Evolutionary conservation across 768 basidiomycete species (phyloP), one percentile per base, ranked within the genome.

Genomic region (Hortiboletus campestris): DNA sequence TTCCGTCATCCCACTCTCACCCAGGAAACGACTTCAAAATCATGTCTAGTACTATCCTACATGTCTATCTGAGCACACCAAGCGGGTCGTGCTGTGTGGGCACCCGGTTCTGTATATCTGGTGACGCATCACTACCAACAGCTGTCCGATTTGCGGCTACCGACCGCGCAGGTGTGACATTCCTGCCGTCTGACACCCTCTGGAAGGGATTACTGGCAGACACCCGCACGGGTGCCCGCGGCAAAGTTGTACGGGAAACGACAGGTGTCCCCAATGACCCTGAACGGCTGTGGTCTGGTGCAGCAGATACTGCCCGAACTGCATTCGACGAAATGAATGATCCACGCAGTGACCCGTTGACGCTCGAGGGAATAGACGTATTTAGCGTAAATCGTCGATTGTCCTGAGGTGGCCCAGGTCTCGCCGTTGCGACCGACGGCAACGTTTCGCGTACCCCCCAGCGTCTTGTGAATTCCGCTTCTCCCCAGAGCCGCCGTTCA

Each of bases 401-500:
- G 17, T 64, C 69, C 22, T 43, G 59, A 45, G 60, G 38, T 12
- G 57, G 56, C 32, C 46, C 59, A 29, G 58, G 28, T 29, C 56
- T 56, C 52, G 75, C 29, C 63, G 62, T 47, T 7, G 63, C 55
- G 35, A 59, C 62, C 19, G 62, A 61, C 28, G 62, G 63, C 17
- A 60, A 67, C 49, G 61, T 60, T 50, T 62, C 66, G 22, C 66
- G 67, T 51, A 49, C 51, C 38, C 65, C 74, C 62, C 71, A 68
- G 63, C 75, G 75, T 63, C 72, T 76, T 42, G 63, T 64, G 49
- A 72, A 67, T 42, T 80, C 79, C 51, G 73, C 76, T 57, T 84
- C 85, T 34, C 84, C 80, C 52, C 84, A 73, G 40, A 93, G 73
- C 46, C 86, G 78, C 28, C 84, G 83, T 40, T 87, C 84, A 20